Conservation (phyloP, 805 yeast species). For the Saturnispora zaruensis region DNA sequence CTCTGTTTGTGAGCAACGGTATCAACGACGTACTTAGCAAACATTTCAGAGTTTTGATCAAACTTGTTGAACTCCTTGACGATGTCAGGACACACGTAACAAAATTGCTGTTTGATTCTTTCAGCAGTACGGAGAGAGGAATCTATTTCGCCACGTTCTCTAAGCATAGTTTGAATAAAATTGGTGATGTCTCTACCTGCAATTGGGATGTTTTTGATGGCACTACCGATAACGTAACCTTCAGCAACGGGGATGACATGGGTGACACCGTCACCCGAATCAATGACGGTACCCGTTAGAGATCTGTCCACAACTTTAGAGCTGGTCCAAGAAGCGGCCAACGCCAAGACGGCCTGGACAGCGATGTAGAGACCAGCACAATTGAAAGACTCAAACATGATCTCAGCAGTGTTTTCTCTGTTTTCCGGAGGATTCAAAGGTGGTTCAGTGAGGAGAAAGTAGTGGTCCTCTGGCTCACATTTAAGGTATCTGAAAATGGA, state of each 20-base stretch:
- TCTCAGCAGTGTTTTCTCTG: constrained; percentile 97
- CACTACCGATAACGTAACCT: constrained; percentile 96
- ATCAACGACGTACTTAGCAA: constrained; percentile 88
- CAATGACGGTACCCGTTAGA: constrained; percentile 96
- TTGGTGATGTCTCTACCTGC: constrained; percentile 97
- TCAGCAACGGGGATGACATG: constrained; percentile 99
- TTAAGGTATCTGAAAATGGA: constrained; percentile 92
- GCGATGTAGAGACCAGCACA: constrained; percentile 98
- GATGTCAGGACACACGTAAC: constrained; percentile 96
- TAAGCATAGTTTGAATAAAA: constrained; percentile 83
- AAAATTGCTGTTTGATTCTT: constrained; percentile 89
- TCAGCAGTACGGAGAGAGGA: constrained; percentile 94
- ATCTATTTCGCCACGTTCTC: constrained; percentile 96
- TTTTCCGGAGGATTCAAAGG: constrained; percentile 99
- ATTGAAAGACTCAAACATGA: constrained; percentile 96
- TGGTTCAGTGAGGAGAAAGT: constrained; percentile 92
- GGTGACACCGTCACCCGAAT: constrained; percentile 98
- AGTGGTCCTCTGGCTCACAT: constrained; percentile 98
- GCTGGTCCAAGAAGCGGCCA: constrained; percentile 99
- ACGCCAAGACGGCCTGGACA: constrained; percentile 96
- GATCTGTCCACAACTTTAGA: constrained; percentile 92
- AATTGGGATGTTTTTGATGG: constrained; percentile 94
- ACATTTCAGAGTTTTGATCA: constrained; percentile 88
- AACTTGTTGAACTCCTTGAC: constrained; percentile 93
- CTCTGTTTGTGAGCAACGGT: constrained; percentile 58